Evolutionary conservation across 2,329 filamentous ascomycete species (phyloP), one percentile per base, ranked within the genome.

Genomic region (Aspergillus niger): DNA sequence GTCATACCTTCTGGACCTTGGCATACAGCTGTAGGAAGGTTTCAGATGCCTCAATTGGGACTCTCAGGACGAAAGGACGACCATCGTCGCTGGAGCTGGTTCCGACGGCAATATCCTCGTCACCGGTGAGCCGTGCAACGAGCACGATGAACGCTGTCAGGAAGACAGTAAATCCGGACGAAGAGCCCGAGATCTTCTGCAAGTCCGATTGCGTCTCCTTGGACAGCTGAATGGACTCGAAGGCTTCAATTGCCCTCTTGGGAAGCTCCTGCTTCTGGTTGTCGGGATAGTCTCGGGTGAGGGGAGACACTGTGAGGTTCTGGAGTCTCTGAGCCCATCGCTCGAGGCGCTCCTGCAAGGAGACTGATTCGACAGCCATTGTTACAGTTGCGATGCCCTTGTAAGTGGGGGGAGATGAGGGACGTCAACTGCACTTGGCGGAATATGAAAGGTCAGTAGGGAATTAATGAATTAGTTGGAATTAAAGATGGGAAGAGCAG

Each of bases 71-170:
- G 61, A 81, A 81, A 47, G 78, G 76, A 48, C 77, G 76, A 30
- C 77, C 79, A 65, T 80, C 77, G 47, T 77, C 75, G 8, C 69
- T 73, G 11, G 72, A 70, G 59, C 76, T 81, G 48, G 79, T 80
- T 38, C 77, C 80, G 57, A 82, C 70, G 36, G 78, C 77, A 61
- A 82, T 81, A 65, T 82, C 80, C 63, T 82, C 80, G 61, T 82
- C 80, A 17, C 80, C 80, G 13, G 79, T 81, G 64, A 82, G 69
- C 61, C 80, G 76, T 61, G 75, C 75, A 22, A 79, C 78, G 48
- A 82, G 69, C 53, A 80, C 71, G 2, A 80, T 71, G 50, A 80
- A 78, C 20, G 79, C 77, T 22, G 79, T 74, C 60, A 81, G 66
- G 50, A 82, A 71, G 43, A 80, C 70, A 3, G 74, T 76, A 55